A percentile compares a stretch with the other conserved stretches of the same genome.
phyloP scores from a whole-genome alignment of 2,329 filamentous ascomycete genomes.

The Lachnellula suecica region DNA sequence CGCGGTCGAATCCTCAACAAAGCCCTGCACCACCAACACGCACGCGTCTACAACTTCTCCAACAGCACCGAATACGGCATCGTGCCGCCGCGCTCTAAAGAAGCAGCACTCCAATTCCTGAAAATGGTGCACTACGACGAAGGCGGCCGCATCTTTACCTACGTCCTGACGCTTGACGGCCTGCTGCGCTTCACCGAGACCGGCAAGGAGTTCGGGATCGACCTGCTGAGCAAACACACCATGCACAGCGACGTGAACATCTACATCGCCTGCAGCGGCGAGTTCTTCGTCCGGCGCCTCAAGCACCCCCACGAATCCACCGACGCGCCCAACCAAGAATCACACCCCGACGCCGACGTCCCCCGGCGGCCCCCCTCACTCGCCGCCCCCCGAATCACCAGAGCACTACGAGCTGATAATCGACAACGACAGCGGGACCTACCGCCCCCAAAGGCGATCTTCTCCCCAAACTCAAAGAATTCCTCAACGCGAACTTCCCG shows the following conservation, averaged over 20 bases:
- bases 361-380: slow-evolving; percentile 46
- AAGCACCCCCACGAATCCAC: slow-evolving; percentile 48
- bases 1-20: slow-evolving; percentile 79
- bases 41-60: slow-evolving; percentile 86
- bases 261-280: slow-evolving; percentile 88
- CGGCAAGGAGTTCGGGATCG: slow-evolving; percentile 91
- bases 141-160: slow-evolving; percentile 85
- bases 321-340: slow-evolving; percentile 43
- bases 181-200: slow-evolving; percentile 92
- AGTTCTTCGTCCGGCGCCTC: slow-evolving; percentile 83
- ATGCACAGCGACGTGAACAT: slow-evolving; percentile 94
- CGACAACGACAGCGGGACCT: slow-evolving; percentile 94
- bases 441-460: slow-evolving; percentile 79
- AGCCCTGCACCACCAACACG: slow-evolving; percentile 86
- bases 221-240: slow-evolving; percentile 90
- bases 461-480: slow-evolving; percentile 69
- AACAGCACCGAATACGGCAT: slow-evolving; percentile 69
- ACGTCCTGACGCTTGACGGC: slow-evolving; percentile 84
- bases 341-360: slow-evolving; percentile 51
- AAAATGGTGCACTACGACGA: slow-evolving; percentile 85
- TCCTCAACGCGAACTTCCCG: slow-evolving; percentile 71
- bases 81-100: slow-evolving; percentile 64
- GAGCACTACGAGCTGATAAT: slow-evolving; percentile 80
- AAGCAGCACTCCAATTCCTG: slow-evolving; percentile 77
- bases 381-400: slow-evolving; percentile 45